Evolutionary conservation across 225 moss, liverwort and hornwort genomes (phyloP).

Genomic region (Bryum argenteum): DNA sequence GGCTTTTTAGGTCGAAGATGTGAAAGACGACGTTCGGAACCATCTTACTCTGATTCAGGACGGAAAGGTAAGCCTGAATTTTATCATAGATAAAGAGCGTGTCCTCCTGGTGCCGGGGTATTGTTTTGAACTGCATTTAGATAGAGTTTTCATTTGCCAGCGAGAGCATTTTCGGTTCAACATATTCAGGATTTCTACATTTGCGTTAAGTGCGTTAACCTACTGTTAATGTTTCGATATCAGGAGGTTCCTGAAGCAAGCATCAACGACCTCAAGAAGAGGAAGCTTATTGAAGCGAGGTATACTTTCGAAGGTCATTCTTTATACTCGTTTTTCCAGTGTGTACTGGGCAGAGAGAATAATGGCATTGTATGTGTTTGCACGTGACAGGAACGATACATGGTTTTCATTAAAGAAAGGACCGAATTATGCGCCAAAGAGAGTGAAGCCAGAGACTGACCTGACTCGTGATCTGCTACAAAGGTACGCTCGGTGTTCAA

Average conservation of each 20-base stretch:
- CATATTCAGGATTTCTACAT: background rate
- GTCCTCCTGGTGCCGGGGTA: too few relatives aligned
- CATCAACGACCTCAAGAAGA: slow-evolving; percentile 51
- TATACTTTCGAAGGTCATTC: background rate
- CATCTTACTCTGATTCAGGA: slow-evolving; percentile 59
- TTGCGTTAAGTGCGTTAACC: background rate
- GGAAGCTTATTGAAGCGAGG: slow-evolving; percentile 62
- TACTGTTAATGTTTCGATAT: background rate
- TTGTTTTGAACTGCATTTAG: background rate
- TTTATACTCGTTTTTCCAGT: too few relatives aligned
- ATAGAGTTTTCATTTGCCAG: background rate
- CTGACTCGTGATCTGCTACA: slow-evolving; percentile 83
- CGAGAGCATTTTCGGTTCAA: background rate
- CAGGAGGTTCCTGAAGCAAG: slow-evolving; percentile 39
- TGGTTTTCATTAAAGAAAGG: slow-evolving; percentile 61
- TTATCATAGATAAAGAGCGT: background rate
- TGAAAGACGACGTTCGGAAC: slow-evolving; percentile 61
- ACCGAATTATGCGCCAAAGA: slow-evolving; percentile 71
- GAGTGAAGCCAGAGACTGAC: slow-evolving; percentile 87
- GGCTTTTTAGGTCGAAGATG: slow-evolving; percentile 48
- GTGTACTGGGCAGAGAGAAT: background rate
- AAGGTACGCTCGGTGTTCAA: slow-evolving; percentile 44
- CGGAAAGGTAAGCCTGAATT: slow-evolving; percentile 44
- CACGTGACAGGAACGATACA: slow-evolving; percentile 38
- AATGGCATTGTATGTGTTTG: slow-evolving; percentile 7